phyloP scores from a whole-genome alignment of 2,329 filamentous ascomycete species.

The Alternaria incomplexa region DNA sequence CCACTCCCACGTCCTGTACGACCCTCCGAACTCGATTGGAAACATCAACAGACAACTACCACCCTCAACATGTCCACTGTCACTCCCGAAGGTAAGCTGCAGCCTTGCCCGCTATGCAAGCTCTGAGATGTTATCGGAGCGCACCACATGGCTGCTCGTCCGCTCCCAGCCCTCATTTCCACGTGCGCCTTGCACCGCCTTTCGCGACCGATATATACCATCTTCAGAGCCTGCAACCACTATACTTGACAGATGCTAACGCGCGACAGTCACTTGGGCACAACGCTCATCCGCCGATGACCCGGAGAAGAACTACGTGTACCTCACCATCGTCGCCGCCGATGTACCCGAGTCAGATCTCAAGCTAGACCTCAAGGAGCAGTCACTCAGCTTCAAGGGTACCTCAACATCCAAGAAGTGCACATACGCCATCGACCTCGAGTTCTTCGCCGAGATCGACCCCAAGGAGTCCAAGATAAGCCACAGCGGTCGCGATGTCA shows the following conservation, averaged over 20 bases:
- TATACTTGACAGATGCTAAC: constrained; percentile 22
- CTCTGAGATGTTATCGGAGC: background rate
- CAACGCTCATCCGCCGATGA: constrained; percentile 88
- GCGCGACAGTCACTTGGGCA: constrained; percentile 83
- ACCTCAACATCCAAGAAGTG: constrained; percentile 83
- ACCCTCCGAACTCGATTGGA: background rate
- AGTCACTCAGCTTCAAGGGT: constrained; percentile 83
- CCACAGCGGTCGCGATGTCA: constrained; percentile 86
- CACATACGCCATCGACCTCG: constrained; percentile 83
- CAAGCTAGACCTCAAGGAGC: constrained; percentile 74
- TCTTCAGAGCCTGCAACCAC: constrained; percentile 2
- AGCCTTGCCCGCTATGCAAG: constrained; percentile 26
- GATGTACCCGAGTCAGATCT: constrained; percentile 79
- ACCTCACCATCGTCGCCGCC: constrained; percentile 86
- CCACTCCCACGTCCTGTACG: constrained; percentile 1
- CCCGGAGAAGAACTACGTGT: constrained; percentile 89
- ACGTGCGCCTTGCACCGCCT: background rate
- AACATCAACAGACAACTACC: background rate
- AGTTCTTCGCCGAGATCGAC: constrained; percentile 92
- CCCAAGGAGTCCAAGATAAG: constrained; percentile 80
- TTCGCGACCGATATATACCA: constrained; percentile 1
- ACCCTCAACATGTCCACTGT: constrained; percentile 39
- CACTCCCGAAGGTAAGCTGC: constrained; percentile 50
- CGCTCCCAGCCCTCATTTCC: background rate
- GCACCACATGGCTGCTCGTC: background rate